These are phyloP conservation scores for Sungouiozyma ichnusensis DNA, from an alignment of 805 yeast genomes.

Conservation along the genomic window DNA sequence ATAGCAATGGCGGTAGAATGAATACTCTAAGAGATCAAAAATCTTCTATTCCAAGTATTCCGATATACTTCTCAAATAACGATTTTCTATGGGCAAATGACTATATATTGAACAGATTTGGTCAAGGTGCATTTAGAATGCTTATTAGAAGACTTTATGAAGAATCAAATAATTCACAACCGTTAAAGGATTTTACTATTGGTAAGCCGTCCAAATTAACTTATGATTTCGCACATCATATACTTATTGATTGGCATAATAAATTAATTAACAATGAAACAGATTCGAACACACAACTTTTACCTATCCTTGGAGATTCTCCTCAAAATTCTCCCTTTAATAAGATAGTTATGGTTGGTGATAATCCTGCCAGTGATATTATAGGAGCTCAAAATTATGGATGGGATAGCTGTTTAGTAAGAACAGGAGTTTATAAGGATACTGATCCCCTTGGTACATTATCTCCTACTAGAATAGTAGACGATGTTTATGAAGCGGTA, in stretches of 20 bases:
- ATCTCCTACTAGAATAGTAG: constrained; percentile 40
- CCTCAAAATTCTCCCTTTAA: constrained; percentile 35
- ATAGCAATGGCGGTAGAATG: constrained; percentile 48
- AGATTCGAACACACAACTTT: constrained; percentile 14
- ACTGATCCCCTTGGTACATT: constrained; percentile 33
- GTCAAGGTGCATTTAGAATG: constrained; percentile 80
- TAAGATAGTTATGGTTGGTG: constrained; percentile 85
- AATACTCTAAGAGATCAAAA: constrained; percentile 44
- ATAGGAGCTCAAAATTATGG: constrained; percentile 80
- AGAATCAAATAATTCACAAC: constrained; percentile 38
- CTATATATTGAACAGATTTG: constrained; percentile 67
- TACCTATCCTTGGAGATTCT: constrained; percentile 38
- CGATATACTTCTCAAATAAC: constrained; percentile 70
- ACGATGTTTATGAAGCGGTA: constrained; percentile 46
- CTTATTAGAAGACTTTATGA: constrained; percentile 49
- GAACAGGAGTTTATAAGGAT: constrained; percentile 79
- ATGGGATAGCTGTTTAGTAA: constrained; percentile 78
- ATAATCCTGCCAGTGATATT: constrained; percentile 89
- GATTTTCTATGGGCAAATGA: constrained; percentile 86
- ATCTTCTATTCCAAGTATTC: constrained; percentile 43
- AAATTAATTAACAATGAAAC: constrained; percentile 21
- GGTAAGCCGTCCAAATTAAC: constrained; percentile 79
- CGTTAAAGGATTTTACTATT: constrained; percentile 45
- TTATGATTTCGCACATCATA: constrained; percentile 73
- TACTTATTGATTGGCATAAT: constrained; percentile 44